Evolutionary conservation across 192 early-diverging fungal species (phyloP).

Genomic region (Coemansia sp.): DNA sequence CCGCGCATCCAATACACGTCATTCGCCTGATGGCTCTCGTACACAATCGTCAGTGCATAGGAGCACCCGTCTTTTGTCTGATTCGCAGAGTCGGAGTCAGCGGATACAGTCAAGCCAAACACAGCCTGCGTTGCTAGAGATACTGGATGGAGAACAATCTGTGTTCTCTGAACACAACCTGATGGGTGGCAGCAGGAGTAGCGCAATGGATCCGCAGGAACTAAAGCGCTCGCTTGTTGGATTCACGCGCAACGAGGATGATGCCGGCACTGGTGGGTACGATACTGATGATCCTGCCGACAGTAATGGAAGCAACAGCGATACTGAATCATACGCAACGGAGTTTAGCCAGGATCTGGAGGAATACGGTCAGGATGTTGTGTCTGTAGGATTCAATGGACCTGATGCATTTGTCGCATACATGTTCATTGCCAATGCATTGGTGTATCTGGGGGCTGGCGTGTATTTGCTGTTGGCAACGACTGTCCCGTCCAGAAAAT

Average conservation of each 20-base stretch:
- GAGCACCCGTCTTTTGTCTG: background rate
- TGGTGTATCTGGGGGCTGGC: slow-evolving; percentile 16
- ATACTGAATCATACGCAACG: slow-evolving; percentile 44
- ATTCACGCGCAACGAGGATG: slow-evolving; percentile 16
- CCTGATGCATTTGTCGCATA: slow-evolving; percentile 35
- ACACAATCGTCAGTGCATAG: slow-evolving; percentile 7
- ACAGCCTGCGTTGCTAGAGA: slow-evolving; percentile 31
- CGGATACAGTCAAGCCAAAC: slow-evolving; percentile 3
- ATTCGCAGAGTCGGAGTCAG: background rate
- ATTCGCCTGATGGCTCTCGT: too few relatives aligned
- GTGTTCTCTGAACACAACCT: slow-evolving; percentile 2
- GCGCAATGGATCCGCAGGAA: background rate
- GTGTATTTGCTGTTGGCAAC: slow-evolving; percentile 33
- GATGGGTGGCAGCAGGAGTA: background rate
- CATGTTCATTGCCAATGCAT: slow-evolving; percentile 27
- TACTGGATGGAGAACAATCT: slow-evolving; percentile 19
- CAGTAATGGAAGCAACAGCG: background rate
- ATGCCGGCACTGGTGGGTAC: too few relatives aligned
- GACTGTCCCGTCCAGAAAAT: slow-evolving; percentile 24
- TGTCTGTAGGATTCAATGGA: slow-evolving; percentile 23
- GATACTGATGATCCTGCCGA: slow-evolving; percentile 5
- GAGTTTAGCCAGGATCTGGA: slow-evolving; percentile 51
- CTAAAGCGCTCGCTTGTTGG: slow-evolving; percentile 24
- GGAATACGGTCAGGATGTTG: slow-evolving; percentile 23
- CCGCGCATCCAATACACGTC: too few relatives aligned